Conservation (phyloP, 108 stramenopile species). For the Conticribra weissflogii region DNA sequence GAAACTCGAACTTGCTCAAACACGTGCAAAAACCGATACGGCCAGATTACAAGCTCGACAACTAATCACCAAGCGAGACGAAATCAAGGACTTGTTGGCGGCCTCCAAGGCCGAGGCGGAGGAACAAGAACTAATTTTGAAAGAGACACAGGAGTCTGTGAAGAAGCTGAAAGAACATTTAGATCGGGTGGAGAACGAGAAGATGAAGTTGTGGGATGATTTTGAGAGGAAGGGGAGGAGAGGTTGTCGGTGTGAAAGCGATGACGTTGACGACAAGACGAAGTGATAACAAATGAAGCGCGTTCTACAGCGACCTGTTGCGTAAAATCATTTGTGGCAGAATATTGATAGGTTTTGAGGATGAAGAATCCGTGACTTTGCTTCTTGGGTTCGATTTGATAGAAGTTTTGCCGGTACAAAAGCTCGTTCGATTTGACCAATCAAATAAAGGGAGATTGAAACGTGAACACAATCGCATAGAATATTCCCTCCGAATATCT, state of each 20-base stretch:
- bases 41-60: constrained; percentile 19
- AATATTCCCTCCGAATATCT: no score
- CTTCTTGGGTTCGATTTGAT: no score
- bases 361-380: no score
- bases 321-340: no score
- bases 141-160: constrained; percentile 30
- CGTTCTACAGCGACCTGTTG: no score
- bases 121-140: constrained; percentile 31
- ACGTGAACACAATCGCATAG: no score
- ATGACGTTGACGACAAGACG: neutral
- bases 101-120: constrained; percentile 15
- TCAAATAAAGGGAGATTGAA: no score
- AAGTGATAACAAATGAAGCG: constrained; percentile 3
- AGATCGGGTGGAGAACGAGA: constrained; percentile 22
- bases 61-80: constrained; percentile 31
- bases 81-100: constrained; percentile 10
- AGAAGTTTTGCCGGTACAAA: no score
- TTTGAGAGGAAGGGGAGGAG: constrained; percentile 21
- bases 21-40: constrained; percentile 33
- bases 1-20: constrained; percentile 48
- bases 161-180: constrained; percentile 23
- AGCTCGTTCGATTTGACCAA: no score
- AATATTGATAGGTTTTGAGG: no score
- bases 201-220: constrained; percentile 12
- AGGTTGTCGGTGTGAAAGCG: neutral